A percentile compares a stretch with the other conserved stretches of the same genome.
These are phyloP conservation scores for Anethum foeniculum DNA, from an alignment of 140 eudicot genomes.

Conservation along the genomic window DNA sequence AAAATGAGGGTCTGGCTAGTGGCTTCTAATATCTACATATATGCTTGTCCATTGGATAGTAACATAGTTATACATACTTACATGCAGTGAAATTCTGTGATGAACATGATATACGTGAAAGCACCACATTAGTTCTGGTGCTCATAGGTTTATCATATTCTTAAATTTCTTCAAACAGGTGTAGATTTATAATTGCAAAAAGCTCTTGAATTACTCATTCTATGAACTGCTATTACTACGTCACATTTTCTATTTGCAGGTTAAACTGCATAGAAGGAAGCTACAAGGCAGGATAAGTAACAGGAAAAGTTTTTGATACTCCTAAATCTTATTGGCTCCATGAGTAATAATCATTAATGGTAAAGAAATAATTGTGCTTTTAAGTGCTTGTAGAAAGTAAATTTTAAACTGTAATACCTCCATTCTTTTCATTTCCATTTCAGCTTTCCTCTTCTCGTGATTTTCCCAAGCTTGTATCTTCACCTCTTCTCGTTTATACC, in stretches of 20 bases:
- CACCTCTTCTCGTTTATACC: constrained; percentile 89
- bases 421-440: constrained; percentile 80
- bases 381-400: background rate
- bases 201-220: background rate
- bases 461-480: constrained; percentile 96
- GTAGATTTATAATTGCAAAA: background rate
- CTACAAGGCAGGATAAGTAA: background rate
- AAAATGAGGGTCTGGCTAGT: background rate
- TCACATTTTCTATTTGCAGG: background rate
- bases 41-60: background rate
- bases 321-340: background rate
- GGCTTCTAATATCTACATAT: background rate
- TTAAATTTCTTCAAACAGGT: background rate
- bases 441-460: constrained; percentile 88
- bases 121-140: background rate
- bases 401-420: constrained; percentile 45
- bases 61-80: background rate
- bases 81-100: background rate
- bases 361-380: background rate
- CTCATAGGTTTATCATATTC: background rate
- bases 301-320: background rate
- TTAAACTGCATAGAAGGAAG: background rate
- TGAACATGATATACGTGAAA: background rate
- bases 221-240: background rate
- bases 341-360: background rate